phyloP scores from a whole-genome alignment of 257 asterid species.

The Rubia yunnanensis region DNA sequence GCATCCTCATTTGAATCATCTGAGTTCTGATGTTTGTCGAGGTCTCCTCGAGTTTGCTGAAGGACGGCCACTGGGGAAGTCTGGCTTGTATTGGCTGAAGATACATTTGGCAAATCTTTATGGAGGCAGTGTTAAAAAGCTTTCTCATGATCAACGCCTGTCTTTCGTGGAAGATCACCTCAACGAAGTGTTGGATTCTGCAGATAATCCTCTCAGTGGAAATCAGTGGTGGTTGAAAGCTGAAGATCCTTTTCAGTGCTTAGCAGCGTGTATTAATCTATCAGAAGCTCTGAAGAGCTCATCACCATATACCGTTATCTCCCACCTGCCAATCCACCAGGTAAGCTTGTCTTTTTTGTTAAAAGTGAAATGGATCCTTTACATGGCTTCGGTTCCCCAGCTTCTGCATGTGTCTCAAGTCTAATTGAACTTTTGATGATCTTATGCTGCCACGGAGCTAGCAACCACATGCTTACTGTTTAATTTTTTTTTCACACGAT shows the following conservation, averaged over 20 bases:
- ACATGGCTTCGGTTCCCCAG: not conserved
- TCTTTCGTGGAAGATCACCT: conserved; percentile 84
- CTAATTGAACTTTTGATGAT: not conserved
- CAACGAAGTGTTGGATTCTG: conserved; percentile 91
- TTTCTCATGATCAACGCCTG: conserved; percentile 73
- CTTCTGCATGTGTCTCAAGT: not conserved
- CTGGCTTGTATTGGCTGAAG: conserved; percentile 83
- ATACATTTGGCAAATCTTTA: conserved; percentile 85
- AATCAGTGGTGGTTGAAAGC: conserved; percentile 92
- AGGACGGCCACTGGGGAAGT: conserved; percentile 77
- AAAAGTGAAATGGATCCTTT: not conserved
- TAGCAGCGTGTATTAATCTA: conserved; percentile 76
- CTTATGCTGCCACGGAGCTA: too few relatives aligned
- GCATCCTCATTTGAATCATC: conserved; percentile 96
- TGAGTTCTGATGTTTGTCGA: conserved; percentile 90
- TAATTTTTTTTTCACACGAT: too few relatives aligned
- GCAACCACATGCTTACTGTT: not conserved
- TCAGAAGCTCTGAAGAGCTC: conserved; percentile 75
- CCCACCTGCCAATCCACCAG: conserved; percentile 92
- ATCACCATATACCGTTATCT: conserved; percentile 61
- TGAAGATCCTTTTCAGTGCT: conserved; percentile 95
- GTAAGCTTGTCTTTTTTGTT: conserved; percentile 25
- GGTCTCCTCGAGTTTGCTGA: conserved; percentile 96
- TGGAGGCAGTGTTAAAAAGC: conserved; percentile 86
- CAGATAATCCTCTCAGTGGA: conserved; percentile 93